Evolutionary conservation across 108 stramenopile species (phyloP).

Genomic region (Schizochytrium sp.): DNA sequence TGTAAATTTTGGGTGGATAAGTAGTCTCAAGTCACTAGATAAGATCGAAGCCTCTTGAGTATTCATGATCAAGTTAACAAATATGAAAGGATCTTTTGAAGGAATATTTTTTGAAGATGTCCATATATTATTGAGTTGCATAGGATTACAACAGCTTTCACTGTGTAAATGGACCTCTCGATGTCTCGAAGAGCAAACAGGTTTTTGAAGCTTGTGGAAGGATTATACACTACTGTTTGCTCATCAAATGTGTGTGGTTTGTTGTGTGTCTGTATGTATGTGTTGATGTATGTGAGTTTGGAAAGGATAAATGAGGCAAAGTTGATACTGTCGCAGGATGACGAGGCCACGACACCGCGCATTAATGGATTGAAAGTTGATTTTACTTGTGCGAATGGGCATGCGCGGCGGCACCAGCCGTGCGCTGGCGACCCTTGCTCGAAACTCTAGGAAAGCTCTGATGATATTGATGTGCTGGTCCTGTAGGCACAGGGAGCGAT

Average conservation of each 20-base stretch:
- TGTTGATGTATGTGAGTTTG: neutral
- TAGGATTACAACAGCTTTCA: no score
- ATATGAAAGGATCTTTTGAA: no score
- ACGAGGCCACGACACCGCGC: neutral
- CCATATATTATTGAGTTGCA: no score
- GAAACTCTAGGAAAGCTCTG: constrained; percentile 11
- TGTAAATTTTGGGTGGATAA: no score
- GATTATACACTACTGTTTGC: neutral
- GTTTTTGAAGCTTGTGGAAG: neutral
- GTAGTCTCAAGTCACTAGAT: no score
- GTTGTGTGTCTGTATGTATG: no score
- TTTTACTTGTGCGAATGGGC: constrained; percentile 14
- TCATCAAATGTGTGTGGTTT: neutral
- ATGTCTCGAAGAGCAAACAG: neutral
- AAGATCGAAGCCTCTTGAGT: no score
- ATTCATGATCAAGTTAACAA: no score
- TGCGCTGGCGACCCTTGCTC: neutral
- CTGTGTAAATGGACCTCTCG: no score
- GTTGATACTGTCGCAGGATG: neutral
- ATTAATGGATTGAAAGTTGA: neutral
- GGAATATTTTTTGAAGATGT: no score
- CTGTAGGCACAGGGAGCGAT: neutral
- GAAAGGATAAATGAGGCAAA: neutral
- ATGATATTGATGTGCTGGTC: constrained; percentile 10
- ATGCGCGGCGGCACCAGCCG: neutral